A percentile compares a stretch with the other conserved stretches of the same genome.
Conservation (phyloP, 1,139 yeast genomes). For the Nakaseomyces kungkrabaensis region DNA sequence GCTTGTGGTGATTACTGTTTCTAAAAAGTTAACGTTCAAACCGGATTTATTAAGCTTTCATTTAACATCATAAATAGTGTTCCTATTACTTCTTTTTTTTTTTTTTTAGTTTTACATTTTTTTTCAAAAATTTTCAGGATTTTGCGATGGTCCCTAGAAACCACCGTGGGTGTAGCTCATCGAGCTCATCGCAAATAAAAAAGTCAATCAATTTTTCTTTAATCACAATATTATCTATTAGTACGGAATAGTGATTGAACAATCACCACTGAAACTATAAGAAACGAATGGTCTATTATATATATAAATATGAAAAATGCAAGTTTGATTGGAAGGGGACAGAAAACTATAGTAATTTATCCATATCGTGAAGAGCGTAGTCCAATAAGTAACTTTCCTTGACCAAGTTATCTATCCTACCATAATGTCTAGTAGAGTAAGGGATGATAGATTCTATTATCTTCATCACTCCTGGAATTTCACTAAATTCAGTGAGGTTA, state of each 20-base stretch:
- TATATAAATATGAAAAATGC: background rate
- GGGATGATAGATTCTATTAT: constrained; percentile 70
- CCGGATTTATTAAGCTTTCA: too few relatives aligned
- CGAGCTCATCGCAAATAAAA: background rate
- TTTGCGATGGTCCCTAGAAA: background rate
- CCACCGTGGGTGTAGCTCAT: background rate
- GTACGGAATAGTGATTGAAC: too few relatives aligned
- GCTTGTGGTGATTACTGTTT: too few relatives aligned
- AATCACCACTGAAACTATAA: too few relatives aligned
- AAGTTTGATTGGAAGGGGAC: background rate
- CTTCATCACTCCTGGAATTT: constrained; percentile 57
- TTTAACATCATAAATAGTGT: too few relatives aligned
- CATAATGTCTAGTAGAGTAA: constrained; percentile 76
- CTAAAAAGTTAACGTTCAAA: too few relatives aligned
- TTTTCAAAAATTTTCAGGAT: background rate
- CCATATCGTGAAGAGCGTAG: constrained; percentile 74
- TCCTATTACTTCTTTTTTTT: background rate
- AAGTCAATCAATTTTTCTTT: too few relatives aligned
- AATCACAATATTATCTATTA: too few relatives aligned
- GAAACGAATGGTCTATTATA: background rate
- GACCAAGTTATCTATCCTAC: constrained; percentile 63
- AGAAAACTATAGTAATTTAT: constrained; percentile 29
- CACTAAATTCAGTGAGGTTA: constrained; percentile 45
- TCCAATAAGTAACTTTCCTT: constrained; percentile 83
- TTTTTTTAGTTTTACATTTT: background rate